Evolutionary conservation across 768 basidiomycete genomes (phyloP), one percentile per base, ranked within the genome.

Genomic region (Lactarius tabidus): DNA sequence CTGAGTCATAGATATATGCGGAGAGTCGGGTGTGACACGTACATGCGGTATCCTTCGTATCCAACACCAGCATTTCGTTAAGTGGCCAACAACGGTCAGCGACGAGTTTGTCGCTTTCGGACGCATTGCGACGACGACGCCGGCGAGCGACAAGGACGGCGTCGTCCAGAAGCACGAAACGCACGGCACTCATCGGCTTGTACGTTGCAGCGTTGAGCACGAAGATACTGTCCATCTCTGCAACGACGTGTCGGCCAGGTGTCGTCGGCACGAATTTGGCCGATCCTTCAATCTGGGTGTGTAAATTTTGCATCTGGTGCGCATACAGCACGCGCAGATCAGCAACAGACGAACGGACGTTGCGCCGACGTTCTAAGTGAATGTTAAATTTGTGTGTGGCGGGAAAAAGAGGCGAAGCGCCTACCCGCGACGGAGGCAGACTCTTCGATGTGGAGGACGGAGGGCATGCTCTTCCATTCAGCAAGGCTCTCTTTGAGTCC

Each of bases 381-480:
- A 26, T 56, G 43, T 66, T n/a, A 33, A 29, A 18, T 23, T 35
- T 17, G 10, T 14, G 14, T 23, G 23, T 15, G 36, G 17, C 45
- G 23, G 36, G 23, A 74, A 69, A 67, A 33, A 35, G 64, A 20
- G n/a, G 64, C 53, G 29, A 28, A 48, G 26, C 20, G 56, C 73
- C 36, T 78, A 81, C 82, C 81, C 35, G 88, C 82, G 35, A 81
- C 81, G 23, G 85, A 86, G 43, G 86, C 85, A 18, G 87, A 87
- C 72, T 90, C 93, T 58, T 93, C 91, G 64, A 98, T 89, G 69
- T 95, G 93, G 20, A 99, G 81, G 23, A 93, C 82, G 8, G 94
- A 92, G 0, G 97, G 96, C 84, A 98, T 94, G 62, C 86, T 86
- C 75, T 95, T 95, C 90, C 95, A 98, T 73, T 99, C 97, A 15